Percentiles rank a stretch among this genome's conserved stretches.
Conservation (phyloP, 257 asterid species). For the Oldenlandia corymbosa region DNA sequence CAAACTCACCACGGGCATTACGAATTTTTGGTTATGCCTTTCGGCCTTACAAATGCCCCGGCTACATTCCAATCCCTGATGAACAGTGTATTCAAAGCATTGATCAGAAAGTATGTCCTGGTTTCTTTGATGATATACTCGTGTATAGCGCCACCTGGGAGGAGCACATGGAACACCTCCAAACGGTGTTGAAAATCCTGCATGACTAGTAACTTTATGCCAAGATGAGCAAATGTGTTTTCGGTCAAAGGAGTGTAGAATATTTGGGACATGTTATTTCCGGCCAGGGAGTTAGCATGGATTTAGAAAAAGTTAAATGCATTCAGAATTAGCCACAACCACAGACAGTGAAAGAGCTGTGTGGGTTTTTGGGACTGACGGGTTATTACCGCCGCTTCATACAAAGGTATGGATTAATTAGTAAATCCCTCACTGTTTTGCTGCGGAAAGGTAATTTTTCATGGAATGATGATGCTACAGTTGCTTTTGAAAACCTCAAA, state of each 20-base stretch:
- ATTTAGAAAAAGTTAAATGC: background rate
- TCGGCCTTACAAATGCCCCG: background rate
- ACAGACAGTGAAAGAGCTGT: background rate
- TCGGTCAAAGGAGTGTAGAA: background rate
- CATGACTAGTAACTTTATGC: background rate
- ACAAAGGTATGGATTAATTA: background rate
- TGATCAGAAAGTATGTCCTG: background rate
- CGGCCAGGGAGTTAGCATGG: background rate
- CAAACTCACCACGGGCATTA: background rate
- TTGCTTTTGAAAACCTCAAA: background rate
- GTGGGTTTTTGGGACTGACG: background rate
- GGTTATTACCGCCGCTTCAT: background rate
- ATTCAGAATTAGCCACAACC: background rate
- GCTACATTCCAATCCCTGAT: background rate
- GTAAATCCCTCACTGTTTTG: background rate
- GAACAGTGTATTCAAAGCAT: background rate
- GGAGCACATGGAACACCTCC: background rate
- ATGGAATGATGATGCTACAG: background rate
- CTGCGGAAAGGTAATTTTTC: background rate
- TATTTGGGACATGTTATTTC: background rate
- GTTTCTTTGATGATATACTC: background rate
- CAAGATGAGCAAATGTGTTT: background rate
- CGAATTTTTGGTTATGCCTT: background rate
- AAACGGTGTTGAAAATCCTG: background rate
- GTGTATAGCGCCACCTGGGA: background rate